A percentile compares a stretch with the other conserved stretches of the same genome.
Evolutionary conservation across 2,329 filamentous ascomycete genomes (phyloP).

Genomic region (Colletotrichum ledebouriae): DNA sequence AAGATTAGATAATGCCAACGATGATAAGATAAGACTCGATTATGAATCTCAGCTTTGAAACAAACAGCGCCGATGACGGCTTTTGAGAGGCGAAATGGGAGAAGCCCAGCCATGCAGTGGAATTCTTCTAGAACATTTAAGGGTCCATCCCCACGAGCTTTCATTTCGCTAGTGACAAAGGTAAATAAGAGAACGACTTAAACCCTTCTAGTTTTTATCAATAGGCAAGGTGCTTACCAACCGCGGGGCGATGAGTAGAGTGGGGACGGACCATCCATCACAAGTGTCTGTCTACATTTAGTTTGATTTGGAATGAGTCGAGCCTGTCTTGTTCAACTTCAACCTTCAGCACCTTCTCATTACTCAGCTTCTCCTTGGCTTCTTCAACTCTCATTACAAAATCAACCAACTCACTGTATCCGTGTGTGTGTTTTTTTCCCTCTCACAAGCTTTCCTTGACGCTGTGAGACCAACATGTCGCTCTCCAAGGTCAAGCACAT

Average conservation of each 20-base stretch:
- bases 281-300: background rate
- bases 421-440: too few relatives aligned
- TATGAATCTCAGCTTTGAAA: background rate
- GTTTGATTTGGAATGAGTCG: slow-evolving; percentile 32
- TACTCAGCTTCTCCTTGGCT: background rate
- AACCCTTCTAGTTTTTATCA: background rate
- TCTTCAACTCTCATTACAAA: background rate
- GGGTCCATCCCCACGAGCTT: background rate
- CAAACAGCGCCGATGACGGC: slow-evolving; percentile 24
- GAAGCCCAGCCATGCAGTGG: background rate
- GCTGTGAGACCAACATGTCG: slow-evolving; percentile 63
- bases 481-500: slow-evolving; percentile 81
- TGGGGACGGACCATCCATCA: slow-evolving; percentile 29
- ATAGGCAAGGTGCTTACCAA: slow-evolving; percentile 31
- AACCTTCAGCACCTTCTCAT: background rate
- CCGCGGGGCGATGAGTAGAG: slow-evolving; percentile 8
- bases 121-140: slow-evolving; percentile 23
- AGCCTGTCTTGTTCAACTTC: slow-evolving; percentile 18
- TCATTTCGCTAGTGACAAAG: too few relatives aligned
- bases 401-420: background rate
- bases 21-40: too few relatives aligned
- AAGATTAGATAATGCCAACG: background rate
- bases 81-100: background rate
- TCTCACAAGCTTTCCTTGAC: background rate
- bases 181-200: too few relatives aligned